Percentiles rank a stretch among this genome's conserved stretches.
These are phyloP conservation scores for Russula dissimulans DNA, from an alignment of 768 basidiomycete genomes.

Conservation along the genomic window DNA sequence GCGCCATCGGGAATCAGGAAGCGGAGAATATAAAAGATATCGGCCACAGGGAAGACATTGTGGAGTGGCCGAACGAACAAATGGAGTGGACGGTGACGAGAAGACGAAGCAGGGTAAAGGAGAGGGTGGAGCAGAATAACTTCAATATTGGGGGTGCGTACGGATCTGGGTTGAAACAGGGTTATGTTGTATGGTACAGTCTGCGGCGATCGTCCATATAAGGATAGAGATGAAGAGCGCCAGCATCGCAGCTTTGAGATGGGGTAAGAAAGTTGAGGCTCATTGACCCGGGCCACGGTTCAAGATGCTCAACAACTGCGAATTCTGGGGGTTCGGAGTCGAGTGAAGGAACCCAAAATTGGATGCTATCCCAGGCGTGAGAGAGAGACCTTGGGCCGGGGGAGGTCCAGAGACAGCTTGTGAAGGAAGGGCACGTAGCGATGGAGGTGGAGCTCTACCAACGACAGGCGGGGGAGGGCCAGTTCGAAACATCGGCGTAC, in stretches of 20 bases:
- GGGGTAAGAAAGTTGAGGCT: neutral
- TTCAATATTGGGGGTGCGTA: constrained; percentile 11
- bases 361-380: neutral
- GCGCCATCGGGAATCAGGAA: neutral
- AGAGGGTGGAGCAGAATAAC: constrained; percentile 8
- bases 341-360: neutral
- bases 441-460: constrained; percentile 5
- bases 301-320: constrained; percentile 12
- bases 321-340: neutral
- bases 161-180: constrained; percentile 9
- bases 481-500: constrained; percentile 4
- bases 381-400: neutral
- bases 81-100: neutral
- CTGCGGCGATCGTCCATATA: constrained; percentile 16
- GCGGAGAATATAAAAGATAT: neutral
- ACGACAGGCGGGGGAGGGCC: constrained; percentile 10
- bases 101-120: constrained; percentile 7
- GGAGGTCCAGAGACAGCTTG: constrained; percentile 1
- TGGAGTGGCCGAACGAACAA: neutral
- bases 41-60: neutral
- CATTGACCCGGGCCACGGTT: constrained; percentile 14
- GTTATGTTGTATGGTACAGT: constrained; percentile 13
- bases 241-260: neutral
- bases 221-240: constrained; percentile 4
- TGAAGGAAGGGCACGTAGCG: constrained; percentile 11